Base-by-base conservation (phyloP, 2,329 filamentous ascomycete genomes). In the Aspergillus niger region DNA sequence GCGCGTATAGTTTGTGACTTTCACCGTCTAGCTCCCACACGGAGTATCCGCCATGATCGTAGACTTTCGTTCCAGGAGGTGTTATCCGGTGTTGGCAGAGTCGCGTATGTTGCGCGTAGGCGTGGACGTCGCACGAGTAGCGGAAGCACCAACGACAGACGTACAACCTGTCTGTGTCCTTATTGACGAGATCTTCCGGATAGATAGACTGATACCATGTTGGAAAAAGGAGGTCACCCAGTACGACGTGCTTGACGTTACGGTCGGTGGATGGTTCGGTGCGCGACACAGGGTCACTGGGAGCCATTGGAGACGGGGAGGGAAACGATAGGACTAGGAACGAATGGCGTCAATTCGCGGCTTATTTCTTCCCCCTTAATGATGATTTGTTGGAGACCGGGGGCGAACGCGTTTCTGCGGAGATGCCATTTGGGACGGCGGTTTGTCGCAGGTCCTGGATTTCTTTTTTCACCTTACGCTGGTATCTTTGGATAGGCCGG, bases 181-280 rank as follows among this genome's bases (percentile, higher is more conserved):
- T 79, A 58, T 71, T 71, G 49, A 80, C 77, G 32, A 91, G 83
- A 69, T 92, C 81, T 85, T 96, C 81, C 5, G 87, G 78, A 75
- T 97, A 97, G 76, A 93, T 95, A 15, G 91, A 96, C 7, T 92
- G 91, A 75, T 95, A 97, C 92, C 93, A 97, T 2, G 93, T 90
- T 69, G 89, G 88, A 79, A 97, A 96, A 69, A 88, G 87, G 32
- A 95, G 82, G 69, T 92, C 87, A 4, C 93, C 94, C 63, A 97
- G 82, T 57, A 96, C 89, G 55, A 97, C 91, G 73, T 91, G 91
- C 72, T 92, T 87, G 65, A 97, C 89, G 74, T 96, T 97, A 59
- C 90, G 90, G 67, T 90, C 88, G 8, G 82, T 67, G 49, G 72
- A 61, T 51, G 71, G 65, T 66, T 75, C 73, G 55, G 72, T 55